Evolutionary conservation across 371 early-diverging fungal genomes (phyloP).

Genomic region (Mucor circinelloides): DNA sequence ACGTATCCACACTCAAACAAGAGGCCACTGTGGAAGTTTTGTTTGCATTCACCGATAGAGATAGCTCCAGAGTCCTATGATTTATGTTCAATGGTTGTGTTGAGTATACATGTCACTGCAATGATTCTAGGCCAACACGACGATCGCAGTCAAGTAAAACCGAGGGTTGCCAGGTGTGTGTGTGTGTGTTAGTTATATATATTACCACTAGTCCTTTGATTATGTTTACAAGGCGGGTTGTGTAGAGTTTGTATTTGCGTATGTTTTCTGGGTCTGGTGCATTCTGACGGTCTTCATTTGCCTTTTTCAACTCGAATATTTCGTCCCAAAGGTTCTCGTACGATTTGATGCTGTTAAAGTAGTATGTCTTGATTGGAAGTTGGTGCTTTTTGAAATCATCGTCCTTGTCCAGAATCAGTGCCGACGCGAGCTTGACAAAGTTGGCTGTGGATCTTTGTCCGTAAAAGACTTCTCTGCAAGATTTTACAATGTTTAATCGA

Average conservation of each 20-base stretch:
- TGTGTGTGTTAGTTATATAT: too few relatives aligned
- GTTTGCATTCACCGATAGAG: conserved; percentile 30
- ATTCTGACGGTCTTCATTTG: not conserved
- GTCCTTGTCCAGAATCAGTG: conserved; percentile 33
- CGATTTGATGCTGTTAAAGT: conserved; percentile 39
- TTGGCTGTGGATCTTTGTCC: conserved; percentile 32
- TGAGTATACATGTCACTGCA: not conserved
- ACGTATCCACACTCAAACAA: conserved; percentile 59
- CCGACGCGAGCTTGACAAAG: conserved; percentile 31
- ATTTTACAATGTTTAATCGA: not conserved
- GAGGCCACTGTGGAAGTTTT: conserved; percentile 41
- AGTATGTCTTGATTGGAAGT: conserved; percentile 22
- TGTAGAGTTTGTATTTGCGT: conserved; percentile 16
- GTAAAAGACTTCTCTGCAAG: not conserved
- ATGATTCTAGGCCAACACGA: not conserved
- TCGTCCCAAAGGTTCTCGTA: conserved; percentile 35
- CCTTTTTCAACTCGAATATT: conserved; percentile 27
- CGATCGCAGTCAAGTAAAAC: not conserved
- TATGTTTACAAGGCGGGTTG: conserved; percentile 22
- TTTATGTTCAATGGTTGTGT: not conserved
- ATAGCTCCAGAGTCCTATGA: conserved; percentile 22
- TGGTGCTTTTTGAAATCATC: conserved; percentile 17
- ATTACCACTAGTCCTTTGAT: conserved; percentile 37
- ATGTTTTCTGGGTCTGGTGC: not conserved
- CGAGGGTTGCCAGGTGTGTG: not conserved